phyloP scores from a whole-genome alignment of 495 filamentous ascomycete species.

The Hypoxylon perforatum region DNA sequence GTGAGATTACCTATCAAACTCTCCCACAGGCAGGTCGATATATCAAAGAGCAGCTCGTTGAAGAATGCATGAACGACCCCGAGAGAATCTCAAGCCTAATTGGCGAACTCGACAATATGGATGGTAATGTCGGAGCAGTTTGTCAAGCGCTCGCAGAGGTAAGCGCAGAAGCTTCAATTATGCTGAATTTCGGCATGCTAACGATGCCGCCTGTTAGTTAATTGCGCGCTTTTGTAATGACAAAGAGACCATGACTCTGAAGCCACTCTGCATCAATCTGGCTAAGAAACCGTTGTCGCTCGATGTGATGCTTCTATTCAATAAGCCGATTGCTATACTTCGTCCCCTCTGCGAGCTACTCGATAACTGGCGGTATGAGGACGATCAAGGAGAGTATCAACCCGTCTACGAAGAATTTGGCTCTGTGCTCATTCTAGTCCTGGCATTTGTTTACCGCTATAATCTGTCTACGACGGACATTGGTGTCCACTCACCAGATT shows the following conservation, averaged over 20 bases:
- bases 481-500: conserved; percentile 66
- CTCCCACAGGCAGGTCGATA: conserved; percentile 80
- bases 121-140: conserved; percentile 93
- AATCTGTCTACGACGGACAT: conserved; percentile 75
- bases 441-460: conserved; percentile 88
- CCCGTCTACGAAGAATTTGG: conserved; percentile 98
- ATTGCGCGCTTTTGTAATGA: conserved; percentile 80
- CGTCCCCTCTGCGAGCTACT: conserved; percentile 86
- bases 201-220: conserved; percentile 61
- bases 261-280: conserved; percentile 82
- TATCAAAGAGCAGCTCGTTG: conserved; percentile 77
- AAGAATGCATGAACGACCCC: conserved; percentile 76
- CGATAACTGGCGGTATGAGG: conserved; percentile 92
- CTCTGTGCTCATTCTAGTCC: conserved; percentile 82
- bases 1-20: conserved; percentile 86
- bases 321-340: conserved; percentile 77
- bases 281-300: conserved; percentile 80
- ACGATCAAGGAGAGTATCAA: conserved; percentile 94
- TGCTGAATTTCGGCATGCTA: neutral
- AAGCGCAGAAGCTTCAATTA: conserved; percentile 15
- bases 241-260: conserved; percentile 92
- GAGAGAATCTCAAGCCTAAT: conserved; percentile 80
- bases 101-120: conserved; percentile 86
- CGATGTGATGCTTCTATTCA: conserved; percentile 89
- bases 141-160: conserved; percentile 85